Evolutionary conservation across 2,329 filamentous ascomycete genomes (phyloP).

Genomic region (Fusarium anguioides): DNA sequence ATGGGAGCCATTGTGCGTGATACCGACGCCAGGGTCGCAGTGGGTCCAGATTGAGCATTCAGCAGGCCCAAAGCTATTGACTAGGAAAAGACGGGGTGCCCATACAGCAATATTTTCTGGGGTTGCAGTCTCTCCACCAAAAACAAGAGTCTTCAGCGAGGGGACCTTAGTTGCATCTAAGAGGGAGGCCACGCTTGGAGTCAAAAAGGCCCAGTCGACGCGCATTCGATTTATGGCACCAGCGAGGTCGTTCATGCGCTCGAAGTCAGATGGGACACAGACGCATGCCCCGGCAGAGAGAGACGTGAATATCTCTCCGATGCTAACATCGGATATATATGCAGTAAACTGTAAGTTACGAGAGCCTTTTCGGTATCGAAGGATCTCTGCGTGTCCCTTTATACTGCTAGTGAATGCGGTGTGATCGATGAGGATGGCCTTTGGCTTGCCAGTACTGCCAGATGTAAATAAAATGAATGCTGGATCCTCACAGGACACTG

Average conservation of each 20-base stretch:
- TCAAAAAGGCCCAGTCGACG: not conserved
- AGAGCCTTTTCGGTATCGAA: not conserved
- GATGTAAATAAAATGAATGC: not conserved
- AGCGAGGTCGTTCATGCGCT: not conserved
- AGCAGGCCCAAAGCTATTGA: conserved; percentile 6
- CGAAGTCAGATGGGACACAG: not conserved
- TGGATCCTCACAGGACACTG: not conserved
- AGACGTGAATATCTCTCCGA: not conserved
- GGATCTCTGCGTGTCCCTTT: not conserved
- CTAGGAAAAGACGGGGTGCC: not conserved
- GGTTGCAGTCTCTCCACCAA: not conserved
- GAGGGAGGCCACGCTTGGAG: not conserved
- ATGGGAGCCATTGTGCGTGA: not conserved
- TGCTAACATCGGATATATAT: not conserved
- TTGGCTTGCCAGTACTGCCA: not conserved
- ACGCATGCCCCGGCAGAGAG: not conserved
- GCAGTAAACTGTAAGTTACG: not conserved
- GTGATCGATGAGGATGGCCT: not conserved
- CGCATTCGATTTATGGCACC: not conserved
- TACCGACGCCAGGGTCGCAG: not conserved
- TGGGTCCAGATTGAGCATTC: not conserved
- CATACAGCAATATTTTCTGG: not conserved
- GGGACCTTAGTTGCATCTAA: not conserved
- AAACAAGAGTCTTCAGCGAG: not conserved
- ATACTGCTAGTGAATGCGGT: not conserved